phyloP scores from a whole-genome alignment of 768 basidiomycete genomes.

The Auricularia auricula-judae region DNA sequence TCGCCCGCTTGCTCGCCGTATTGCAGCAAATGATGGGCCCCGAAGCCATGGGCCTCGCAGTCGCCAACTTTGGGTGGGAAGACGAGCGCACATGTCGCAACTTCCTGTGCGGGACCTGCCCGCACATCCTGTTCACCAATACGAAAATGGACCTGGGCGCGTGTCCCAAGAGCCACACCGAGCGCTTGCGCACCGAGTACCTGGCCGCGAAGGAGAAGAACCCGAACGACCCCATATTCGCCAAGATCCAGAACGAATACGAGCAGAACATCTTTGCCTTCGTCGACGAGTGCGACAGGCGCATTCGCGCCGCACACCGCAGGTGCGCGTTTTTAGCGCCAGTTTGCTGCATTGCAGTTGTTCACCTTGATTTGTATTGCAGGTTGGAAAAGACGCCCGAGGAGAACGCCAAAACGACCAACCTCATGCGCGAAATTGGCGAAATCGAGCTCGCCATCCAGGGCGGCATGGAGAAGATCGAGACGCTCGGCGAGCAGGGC shows the following conservation, averaged over 20 bases:
- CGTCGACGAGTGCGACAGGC: constrained; percentile 95
- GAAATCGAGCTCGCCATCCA: constrained; percentile 99
- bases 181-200: constrained; percentile 86
- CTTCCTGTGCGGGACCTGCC: constrained; percentile 97
- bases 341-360: no score
- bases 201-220: constrained; percentile 63
- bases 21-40: constrained; percentile 99
- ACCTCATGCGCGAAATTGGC: constrained; percentile 98
- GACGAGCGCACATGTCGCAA: constrained; percentile 98
- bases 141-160: constrained; percentile 99
- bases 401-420: constrained; percentile 98
- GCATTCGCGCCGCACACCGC: constrained; percentile 88
- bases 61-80: constrained; percentile 84
- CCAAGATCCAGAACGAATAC: constrained; percentile 88
- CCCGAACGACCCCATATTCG: constrained; percentile 72
- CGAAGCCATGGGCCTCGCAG: constrained; percentile 95
- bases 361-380: no score
- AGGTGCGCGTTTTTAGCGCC: no score
- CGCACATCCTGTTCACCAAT: constrained; percentile 94
- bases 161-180: constrained; percentile 93
- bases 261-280: constrained; percentile 92
- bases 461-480: constrained; percentile 97
- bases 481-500: constrained; percentile 92
- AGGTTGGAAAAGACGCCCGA: constrained; percentile 98
- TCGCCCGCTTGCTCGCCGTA: no score